Conservation (phyloP, 2,329 filamentous ascomycete species). For the Mycosphaerelloides madeirae region DNA sequence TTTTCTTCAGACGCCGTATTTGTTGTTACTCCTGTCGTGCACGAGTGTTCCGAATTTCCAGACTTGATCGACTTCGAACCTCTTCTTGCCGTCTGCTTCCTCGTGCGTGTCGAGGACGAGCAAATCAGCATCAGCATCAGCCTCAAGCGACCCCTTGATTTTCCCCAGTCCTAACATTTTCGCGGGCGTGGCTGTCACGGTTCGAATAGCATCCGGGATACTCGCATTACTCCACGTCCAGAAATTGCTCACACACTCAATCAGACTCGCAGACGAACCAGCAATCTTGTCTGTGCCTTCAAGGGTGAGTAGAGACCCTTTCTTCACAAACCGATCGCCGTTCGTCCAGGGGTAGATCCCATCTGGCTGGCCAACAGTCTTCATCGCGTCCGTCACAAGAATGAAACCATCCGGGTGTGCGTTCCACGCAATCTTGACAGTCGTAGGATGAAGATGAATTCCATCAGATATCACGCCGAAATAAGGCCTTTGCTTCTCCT, state of each 20-base stretch:
- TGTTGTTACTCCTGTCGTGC: constrained; percentile 10
- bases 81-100: constrained; percentile 41
- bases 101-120: constrained; percentile 58
- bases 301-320: constrained; percentile 65
- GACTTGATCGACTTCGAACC: constrained; percentile 65
- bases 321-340: constrained; percentile 61
- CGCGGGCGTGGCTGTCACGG: constrained; percentile 73
- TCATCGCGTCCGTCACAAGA: constrained; percentile 89
- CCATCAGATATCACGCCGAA: constrained; percentile 90
- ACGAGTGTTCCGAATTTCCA: constrained; percentile 71
- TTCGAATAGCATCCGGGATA: constrained; percentile 63
- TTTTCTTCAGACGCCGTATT: constrained; percentile 1
- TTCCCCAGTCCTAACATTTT: constrained; percentile 66
- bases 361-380: constrained; percentile 76
- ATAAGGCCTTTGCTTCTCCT: constrained; percentile 56
- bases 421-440: constrained; percentile 83
- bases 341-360: constrained; percentile 86
- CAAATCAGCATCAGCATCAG: constrained; percentile 51
- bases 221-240: constrained; percentile 66
- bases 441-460: constrained; percentile 82
- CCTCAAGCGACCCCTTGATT: constrained; percentile 56
- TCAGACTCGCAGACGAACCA: constrained; percentile 51
- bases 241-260: constrained; percentile 80
- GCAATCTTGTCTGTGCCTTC: constrained; percentile 77
- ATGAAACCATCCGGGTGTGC: constrained; percentile 80